A percentile compares a stretch with the other conserved stretches of the same genome.
These are phyloP conservation scores for Mucor mucedo DNA, from an alignment of 371 early-diverging fungal genomes.

Conservation along the genomic window DNA sequence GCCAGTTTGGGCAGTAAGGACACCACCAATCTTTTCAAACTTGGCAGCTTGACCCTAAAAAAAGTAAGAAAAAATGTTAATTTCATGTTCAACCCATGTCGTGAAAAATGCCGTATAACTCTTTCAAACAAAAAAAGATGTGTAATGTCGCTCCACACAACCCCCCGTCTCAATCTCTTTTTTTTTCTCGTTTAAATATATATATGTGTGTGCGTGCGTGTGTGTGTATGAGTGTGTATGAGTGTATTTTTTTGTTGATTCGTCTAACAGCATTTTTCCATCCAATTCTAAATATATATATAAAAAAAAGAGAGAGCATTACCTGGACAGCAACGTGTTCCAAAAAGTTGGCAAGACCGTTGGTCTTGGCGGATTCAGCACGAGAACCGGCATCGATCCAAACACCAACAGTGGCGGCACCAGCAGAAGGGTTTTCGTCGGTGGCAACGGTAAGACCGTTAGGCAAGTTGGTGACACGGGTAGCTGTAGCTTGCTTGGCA, in stretches of 20 bases:
- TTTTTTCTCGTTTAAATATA: too few species aligned
- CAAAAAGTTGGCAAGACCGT: constrained; percentile 94
- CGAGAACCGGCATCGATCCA: constrained; percentile 96
- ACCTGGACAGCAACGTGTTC: constrained; percentile 98
- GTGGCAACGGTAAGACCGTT: constrained; percentile 95
- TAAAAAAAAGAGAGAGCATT: constrained; percentile 9
- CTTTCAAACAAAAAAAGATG: neutral
- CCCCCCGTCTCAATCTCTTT: too few species aligned
- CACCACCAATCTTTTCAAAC: constrained; percentile 91
- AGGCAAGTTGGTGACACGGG: constrained; percentile 76
- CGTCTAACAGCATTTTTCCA: neutral
- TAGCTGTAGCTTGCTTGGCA: constrained; percentile 42
- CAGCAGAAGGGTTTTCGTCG: constrained; percentile 83
- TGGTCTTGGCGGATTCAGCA: constrained; percentile 77
- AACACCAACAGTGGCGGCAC: constrained; percentile 96
- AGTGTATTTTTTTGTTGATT: too few species aligned
- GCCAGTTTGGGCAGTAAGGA: constrained; percentile 93
- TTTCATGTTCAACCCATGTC: too few species aligned
- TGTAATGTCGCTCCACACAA: too few species aligned
- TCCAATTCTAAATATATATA: neutral
- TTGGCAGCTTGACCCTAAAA: constrained; percentile 69
- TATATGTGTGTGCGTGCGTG: too few species aligned
- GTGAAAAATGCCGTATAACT: neutral
- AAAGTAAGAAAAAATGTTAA: too few species aligned
- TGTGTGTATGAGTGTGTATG: too few species aligned